These are phyloP conservation scores for Tetracladium marchalianum DNA, from an alignment of 495 filamentous ascomycete genomes.

Conservation along the genomic window DNA sequence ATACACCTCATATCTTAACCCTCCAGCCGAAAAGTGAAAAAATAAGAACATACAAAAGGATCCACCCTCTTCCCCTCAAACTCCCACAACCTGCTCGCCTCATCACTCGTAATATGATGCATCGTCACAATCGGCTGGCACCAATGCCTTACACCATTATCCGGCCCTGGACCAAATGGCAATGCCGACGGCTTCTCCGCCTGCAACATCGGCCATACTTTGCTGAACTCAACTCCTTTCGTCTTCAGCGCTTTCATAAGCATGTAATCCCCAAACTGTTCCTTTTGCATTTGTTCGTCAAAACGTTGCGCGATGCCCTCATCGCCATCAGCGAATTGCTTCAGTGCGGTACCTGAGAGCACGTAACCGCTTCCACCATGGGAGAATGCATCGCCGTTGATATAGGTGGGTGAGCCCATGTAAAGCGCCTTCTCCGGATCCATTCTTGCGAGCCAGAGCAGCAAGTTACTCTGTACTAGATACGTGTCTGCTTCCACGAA, in stretches of 20 bases:
- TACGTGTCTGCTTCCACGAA: slow-evolving; percentile 64
- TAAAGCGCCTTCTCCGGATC: slow-evolving; percentile 39
- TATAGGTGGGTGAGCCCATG: slow-evolving; percentile 47
- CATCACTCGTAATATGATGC: slow-evolving; percentile 47
- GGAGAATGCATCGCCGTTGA: slow-evolving; percentile 46
- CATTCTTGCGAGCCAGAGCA: slow-evolving; percentile 43
- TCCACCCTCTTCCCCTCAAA: slow-evolving; percentile 28
- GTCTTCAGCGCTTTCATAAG: slow-evolving; percentile 49
- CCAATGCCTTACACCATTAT: slow-evolving; percentile 30
- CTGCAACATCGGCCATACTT: slow-evolving; percentile 45
- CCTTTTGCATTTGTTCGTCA: slow-evolving; percentile 40
- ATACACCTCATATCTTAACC: not conserved
- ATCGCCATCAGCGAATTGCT: slow-evolving; percentile 27
- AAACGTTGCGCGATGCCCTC: slow-evolving; percentile 27
- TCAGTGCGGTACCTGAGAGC: slow-evolving; percentile 46
- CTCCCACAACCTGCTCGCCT: slow-evolving; percentile 42
- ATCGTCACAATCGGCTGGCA: slow-evolving; percentile 50
- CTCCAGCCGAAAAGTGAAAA: not conserved
- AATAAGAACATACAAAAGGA: not conserved
- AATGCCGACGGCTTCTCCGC: slow-evolving; percentile 42
- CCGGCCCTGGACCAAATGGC: slow-evolving; percentile 31
- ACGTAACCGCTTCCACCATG: slow-evolving; percentile 63
- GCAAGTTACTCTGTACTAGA: slow-evolving; percentile 51
- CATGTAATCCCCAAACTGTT: slow-evolving; percentile 64
- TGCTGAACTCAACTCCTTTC: slow-evolving; percentile 37